Evolutionary conservation across 2,329 filamentous ascomycete species (phyloP), one percentile per base, ranked within the genome.

Genomic region (Phaeosphaeriaceae sp.): DNA sequence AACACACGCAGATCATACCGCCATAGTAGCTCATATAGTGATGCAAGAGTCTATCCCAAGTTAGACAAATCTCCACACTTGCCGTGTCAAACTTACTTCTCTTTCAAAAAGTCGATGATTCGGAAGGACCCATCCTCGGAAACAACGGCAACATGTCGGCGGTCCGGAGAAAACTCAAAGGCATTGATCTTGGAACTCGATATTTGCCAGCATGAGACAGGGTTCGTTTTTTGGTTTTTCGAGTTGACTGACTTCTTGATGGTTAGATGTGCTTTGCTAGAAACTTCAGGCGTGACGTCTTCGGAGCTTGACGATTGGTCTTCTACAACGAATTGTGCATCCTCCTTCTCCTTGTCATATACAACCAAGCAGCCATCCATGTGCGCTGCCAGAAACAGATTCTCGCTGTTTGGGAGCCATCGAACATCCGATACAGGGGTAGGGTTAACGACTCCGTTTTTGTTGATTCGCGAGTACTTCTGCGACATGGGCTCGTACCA

Each of bases 401-500:
- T 95, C 67, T 99, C 94, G 6, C 93, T 96, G 21, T 91, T 90
- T 0, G 94, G 94, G 46, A 99, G 85, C 94, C 94, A 99, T 67
- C 85, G 84, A 57, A 99, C 95, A 54, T 93, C 86, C 0, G 89
- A 88, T 2, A 97, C 88, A 0, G 93, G 87, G 1, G 90, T 91
- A 42, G 83, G 82, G 64, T 96, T 96, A 73, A 97, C 95, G 47
- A 89, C 83, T 18, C 93, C 93, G 71, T 97, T 97, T 77, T 99
- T 99, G 71, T 99, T 99, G 65, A 99, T 81, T 16, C 94, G 87
- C 3, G 91, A 90, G 73, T 99, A 99, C 70, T 95, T 92, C 66
- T 97, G 93, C 32, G 92, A 93, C 66, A 97, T 90, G 9, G 94
- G 92, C 74, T 99, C 94, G 79, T 94, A 97, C 94, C 94, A 99